phyloP scores from a whole-genome alignment of 2,329 filamentous ascomycete genomes.

The Albophoma yamanashiensis region DNA sequence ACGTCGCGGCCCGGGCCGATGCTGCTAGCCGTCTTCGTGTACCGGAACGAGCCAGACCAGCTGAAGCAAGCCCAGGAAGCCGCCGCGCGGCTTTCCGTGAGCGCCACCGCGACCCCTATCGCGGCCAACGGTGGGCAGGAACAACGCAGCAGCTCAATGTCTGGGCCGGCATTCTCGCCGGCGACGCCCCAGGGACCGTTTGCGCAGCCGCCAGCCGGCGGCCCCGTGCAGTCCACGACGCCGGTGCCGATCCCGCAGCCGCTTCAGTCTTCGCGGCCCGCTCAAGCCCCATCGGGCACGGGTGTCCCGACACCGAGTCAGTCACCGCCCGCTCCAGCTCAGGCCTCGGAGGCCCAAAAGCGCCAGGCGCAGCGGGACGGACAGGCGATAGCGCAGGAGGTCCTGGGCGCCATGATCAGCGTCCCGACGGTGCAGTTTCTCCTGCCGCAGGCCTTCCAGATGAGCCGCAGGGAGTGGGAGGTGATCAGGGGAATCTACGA shows the following conservation, averaged over 20 bases:
- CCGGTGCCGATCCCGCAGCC: conserved; percentile 25
- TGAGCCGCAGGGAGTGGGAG: conserved; percentile 61
- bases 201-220: conserved; percentile 19
- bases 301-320: conserved; percentile 3
- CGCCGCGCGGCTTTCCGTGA: conserved; percentile 1
- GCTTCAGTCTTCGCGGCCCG: conserved; percentile 9
- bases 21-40: conserved; percentile 76
- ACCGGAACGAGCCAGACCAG: conserved; percentile 48
- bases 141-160: conserved; percentile 35
- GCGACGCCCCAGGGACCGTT: conserved; percentile 29
- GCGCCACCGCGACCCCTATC: background rate
- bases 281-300: conserved; percentile 6
- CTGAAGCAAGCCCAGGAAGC: conserved; percentile 16
- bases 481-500: conserved; percentile 61
- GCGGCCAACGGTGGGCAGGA: conserved; percentile 16
- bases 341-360: conserved; percentile 22
- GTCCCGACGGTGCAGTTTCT: conserved; percentile 60
- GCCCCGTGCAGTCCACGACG: conserved; percentile 20
- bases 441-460: conserved; percentile 56
- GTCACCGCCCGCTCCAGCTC: conserved; percentile 4
- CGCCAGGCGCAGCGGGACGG: conserved; percentile 38
- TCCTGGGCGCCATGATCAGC: conserved; percentile 51
- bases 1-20: conserved; percentile 61
- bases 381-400: conserved; percentile 46
- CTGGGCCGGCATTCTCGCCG: conserved; percentile 44